phyloP scores from a whole-genome alignment of 148 eudicot genomes.

The Rhododendron simsii region DNA sequence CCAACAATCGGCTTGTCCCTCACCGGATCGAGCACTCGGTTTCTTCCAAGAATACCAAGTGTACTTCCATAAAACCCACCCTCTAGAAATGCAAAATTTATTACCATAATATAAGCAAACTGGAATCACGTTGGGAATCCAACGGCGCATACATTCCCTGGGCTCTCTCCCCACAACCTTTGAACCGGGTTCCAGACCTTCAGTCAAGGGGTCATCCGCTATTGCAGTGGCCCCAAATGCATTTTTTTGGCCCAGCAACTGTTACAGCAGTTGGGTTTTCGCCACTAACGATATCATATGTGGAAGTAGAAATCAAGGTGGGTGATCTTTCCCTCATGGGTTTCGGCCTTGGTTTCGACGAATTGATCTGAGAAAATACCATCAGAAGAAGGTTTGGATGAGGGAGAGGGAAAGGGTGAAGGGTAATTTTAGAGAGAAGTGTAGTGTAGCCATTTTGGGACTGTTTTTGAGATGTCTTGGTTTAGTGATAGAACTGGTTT shows the following conservation, averaged over 20 bases:
- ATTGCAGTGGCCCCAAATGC: conserved; percentile 41
- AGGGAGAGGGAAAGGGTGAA: background rate
- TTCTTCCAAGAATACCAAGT: conserved; percentile 41
- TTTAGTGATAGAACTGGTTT: background rate
- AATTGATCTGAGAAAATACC: conserved; percentile 7
- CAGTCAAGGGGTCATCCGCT: conserved; percentile 42
- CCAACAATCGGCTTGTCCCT: conserved; percentile 60
- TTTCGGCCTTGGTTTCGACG: background rate
- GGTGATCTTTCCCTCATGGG: conserved; percentile 12
- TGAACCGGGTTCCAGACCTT: conserved; percentile 27
- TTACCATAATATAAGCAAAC: conserved; percentile 27
- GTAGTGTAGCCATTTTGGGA: background rate
- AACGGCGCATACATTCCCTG: conserved; percentile 45
- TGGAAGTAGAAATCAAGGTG: conserved; percentile 62
- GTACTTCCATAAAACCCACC: conserved; percentile 46
- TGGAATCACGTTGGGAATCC: conserved; percentile 10
- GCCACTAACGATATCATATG: conserved; percentile 31
- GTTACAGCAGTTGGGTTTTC: conserved; percentile 39
- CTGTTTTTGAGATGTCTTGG: background rate
- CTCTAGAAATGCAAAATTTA: conserved; percentile 33
- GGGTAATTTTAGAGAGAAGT: background rate
- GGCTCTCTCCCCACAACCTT: conserved; percentile 51
- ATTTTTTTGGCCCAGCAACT: conserved; percentile 30
- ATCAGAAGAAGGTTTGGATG: background rate
- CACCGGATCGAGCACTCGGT: conserved; percentile 18